phyloP scores from a whole-genome alignment of 2,329 filamentous ascomycete species.

The Chaetomiaceae sp. region DNA sequence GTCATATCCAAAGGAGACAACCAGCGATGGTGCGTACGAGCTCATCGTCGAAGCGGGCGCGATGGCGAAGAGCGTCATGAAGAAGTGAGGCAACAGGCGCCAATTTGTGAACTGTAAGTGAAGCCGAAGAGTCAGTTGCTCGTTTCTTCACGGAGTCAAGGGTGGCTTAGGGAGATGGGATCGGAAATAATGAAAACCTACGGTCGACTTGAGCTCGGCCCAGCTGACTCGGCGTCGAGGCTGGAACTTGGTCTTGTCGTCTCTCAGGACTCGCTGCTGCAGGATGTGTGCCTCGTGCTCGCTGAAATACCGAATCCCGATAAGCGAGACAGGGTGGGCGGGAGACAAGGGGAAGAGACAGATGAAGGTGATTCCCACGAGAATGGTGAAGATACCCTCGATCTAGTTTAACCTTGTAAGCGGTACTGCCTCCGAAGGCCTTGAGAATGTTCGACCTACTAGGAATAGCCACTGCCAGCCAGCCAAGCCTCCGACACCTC shows the following conservation, averaged over 20 bases:
- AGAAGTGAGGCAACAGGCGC: constrained; percentile 31
- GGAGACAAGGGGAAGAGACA: constrained; percentile 27
- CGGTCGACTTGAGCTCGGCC: constrained; percentile 31
- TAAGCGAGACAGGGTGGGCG: constrained; percentile 28
- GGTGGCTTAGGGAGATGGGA: background rate
- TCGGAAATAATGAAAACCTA: constrained; percentile 20
- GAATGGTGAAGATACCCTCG: constrained; percentile 34
- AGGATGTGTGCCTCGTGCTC: constrained; percentile 33
- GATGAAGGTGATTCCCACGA: constrained; percentile 29
- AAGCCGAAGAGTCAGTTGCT: background rate
- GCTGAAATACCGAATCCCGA: constrained; percentile 29
- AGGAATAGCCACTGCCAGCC: constrained; percentile 34
- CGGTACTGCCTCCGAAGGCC: too few species aligned
- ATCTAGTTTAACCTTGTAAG: too few species aligned
- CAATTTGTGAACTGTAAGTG: constrained; percentile 35
- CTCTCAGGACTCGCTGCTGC: constrained; percentile 28
- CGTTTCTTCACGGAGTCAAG: too few species aligned
- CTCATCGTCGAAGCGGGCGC: constrained; percentile 26
- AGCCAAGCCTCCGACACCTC: constrained; percentile 26
- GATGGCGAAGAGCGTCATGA: constrained; percentile 27
- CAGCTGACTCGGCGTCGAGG: constrained; percentile 23
- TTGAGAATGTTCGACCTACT: constrained; percentile 20
- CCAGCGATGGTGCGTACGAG: constrained; percentile 30
- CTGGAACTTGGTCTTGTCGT: constrained; percentile 32
- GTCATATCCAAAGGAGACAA: constrained; percentile 32